Conservation (phyloP, 148 eudicot genomes). For the Dianthus caryophyllus region DNA sequence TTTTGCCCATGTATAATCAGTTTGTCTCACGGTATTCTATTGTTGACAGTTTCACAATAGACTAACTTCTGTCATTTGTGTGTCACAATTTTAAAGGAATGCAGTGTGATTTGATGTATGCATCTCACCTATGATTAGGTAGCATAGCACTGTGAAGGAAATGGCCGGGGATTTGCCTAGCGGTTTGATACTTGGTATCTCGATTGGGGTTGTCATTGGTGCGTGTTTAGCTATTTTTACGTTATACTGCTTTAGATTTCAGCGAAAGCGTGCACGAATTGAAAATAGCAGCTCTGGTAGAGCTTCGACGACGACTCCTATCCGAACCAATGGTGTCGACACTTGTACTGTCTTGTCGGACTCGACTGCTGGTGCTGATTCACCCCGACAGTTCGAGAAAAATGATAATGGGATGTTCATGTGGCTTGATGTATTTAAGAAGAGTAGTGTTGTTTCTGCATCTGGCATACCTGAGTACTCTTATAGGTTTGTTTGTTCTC, state of each 20-base stretch:
- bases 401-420: constrained; percentile 35
- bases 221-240: constrained; percentile 55
- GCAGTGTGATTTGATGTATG: constrained; percentile 33
- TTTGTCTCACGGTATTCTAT: no score
- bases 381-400: constrained; percentile 46
- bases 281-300: constrained; percentile 75
- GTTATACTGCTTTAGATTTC: constrained; percentile 64
- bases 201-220: constrained; percentile 88
- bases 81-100: no score
- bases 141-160: constrained; percentile 20
- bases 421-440: constrained; percentile 71
- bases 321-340: constrained; percentile 74
- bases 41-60: no score
- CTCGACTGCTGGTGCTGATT: constrained; percentile 75
- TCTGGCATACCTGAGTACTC: constrained; percentile 86
- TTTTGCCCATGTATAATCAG: no score
- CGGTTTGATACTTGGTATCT: constrained; percentile 71
- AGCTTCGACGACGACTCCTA: constrained; percentile 57
- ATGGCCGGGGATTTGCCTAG: constrained; percentile 60
- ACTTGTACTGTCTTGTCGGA: constrained; percentile 69
- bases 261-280: constrained; percentile 54
- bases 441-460: constrained; percentile 62
- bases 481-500: constrained; percentile 88
- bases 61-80: no score
- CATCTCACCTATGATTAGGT: constrained; percentile 19